Evolutionary conservation across 148 eudicot species (phyloP), one percentile per base, ranked within the genome.

Genomic region (Nyssa sinensis): DNA sequence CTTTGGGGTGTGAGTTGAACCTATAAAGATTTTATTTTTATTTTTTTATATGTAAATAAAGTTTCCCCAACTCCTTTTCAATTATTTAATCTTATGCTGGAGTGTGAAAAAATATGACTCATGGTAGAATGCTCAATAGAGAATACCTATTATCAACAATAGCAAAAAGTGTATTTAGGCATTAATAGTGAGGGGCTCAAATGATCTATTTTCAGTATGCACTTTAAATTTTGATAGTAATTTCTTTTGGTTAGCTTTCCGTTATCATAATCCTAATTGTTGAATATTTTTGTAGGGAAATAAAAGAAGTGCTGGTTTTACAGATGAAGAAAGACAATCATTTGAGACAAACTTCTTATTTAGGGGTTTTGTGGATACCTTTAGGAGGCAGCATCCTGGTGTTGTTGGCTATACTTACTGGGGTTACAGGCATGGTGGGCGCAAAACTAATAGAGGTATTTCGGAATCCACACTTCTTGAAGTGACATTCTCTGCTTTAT

Each of bases 241-340:
- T 64, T 67, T 67, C 28, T 16, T 64, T 19, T 31, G 4, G 62
- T 58, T 35, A 39, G 29, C 5, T 61, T 39, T 58, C n/a, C 25
- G 29, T 17, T 39, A 9, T 28, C 30, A 27, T 24, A 19, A n/a
- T 59, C 75, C 58, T 34, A 30, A 61, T 70, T 25, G 17, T 25
- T 60, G 30, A 62, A 28, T 62, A 67, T 55, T 29, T 55, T 65
- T 73, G 44, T 80, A 93, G 97, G 99, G 99, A 80, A 95, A 95
- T 78, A 92, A 73, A 81, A 86, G 97, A 78, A 95, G 94, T 84
- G 97, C 96, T 59, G 99, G 99, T 67, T 95, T 95, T 75, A 95
- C 99, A 0, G 80, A 71, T 28, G 99, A 95, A 87, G 99, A 95
- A 84, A 90, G 99, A 78, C 83, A 84, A 63, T 95, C 97, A 70